phyloP scores from a whole-genome alignment of 2,329 filamentous ascomycete species.

The Macrophomina phaseolina region DNA sequence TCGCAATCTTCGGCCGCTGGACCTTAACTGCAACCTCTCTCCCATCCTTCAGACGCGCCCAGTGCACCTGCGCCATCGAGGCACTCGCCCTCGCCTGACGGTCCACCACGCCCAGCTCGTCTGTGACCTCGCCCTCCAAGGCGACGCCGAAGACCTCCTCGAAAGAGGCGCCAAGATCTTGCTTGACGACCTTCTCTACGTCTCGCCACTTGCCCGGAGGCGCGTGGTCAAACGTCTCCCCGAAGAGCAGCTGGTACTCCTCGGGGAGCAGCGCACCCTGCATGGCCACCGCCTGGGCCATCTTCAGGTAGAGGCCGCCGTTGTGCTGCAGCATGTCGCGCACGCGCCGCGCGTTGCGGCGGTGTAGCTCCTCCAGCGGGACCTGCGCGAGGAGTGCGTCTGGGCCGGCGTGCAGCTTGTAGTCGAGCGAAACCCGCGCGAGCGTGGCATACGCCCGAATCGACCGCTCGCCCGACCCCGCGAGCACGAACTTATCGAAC shows the following conservation, averaged over 20 bases:
- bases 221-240: not conserved
- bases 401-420: not conserved
- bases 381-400: not conserved
- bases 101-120: not conserved
- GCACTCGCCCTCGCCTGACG: not conserved
- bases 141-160: not conserved
- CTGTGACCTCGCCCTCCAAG: not conserved
- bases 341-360: not conserved
- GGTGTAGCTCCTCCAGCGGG: not conserved
- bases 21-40: not conserved
- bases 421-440: not conserved
- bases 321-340: not conserved
- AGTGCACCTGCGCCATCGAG: not conserved
- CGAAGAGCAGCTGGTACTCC: not conserved
- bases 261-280: not conserved
- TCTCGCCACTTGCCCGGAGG: not conserved
- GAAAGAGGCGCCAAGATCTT: not conserved
- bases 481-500: conserved; percentile 2
- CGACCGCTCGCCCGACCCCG: not conserved
- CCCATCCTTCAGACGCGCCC: not conserved
- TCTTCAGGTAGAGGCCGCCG: not conserved
- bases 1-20: not conserved
- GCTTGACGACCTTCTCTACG: not conserved
- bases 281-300: not conserved
- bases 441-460: not conserved